Percentiles rank a stretch among this genome's conserved stretches.
phyloP scores from a whole-genome alignment of 2,329 filamentous ascomycete species.

The Septoria linicola region DNA sequence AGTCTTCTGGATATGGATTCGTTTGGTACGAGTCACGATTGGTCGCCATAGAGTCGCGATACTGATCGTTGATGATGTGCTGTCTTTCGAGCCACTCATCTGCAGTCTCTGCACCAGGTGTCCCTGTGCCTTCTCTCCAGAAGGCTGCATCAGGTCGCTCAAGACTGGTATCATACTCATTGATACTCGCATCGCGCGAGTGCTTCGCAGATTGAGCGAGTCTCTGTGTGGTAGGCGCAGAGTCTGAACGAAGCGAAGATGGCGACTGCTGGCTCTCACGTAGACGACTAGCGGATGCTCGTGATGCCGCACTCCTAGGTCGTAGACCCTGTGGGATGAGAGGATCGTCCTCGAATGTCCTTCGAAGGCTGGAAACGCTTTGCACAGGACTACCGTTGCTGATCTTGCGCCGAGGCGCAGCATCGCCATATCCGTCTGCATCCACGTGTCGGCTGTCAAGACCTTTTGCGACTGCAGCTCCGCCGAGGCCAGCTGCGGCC shows the following conservation, averaged over 20 bases:
- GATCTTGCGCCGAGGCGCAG: conserved; percentile 24
- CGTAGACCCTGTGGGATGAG: conserved; percentile 37
- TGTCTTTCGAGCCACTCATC: conserved; percentile 54
- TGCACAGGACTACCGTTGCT: conserved; percentile 70
- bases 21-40: conserved; percentile 44
- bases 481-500: conserved; percentile 43
- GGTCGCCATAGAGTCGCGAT: conserved; percentile 46
- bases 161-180: conserved; percentile 36
- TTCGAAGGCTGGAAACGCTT: conserved; percentile 70
- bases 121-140: conserved; percentile 42
- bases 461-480: conserved; percentile 59
- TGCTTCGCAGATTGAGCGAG: conserved; percentile 52
- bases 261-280: conserved; percentile 53
- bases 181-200: conserved; percentile 51
- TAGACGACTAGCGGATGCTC: conserved; percentile 64
- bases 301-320: conserved; percentile 36
- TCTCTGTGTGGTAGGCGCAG: conserved; percentile 59
- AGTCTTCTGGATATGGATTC: conserved; percentile 55
- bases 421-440: conserved; percentile 35
- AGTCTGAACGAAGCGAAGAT: conserved; percentile 59
- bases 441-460: conserved; percentile 55
- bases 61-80: conserved; percentile 61
- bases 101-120: conserved; percentile 40
- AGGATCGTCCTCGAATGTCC: conserved; percentile 57
- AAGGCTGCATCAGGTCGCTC: conserved; percentile 48